Evolutionary conservation across 345 rosid genomes (phyloP).

Genomic region (Microcos paniculata): DNA sequence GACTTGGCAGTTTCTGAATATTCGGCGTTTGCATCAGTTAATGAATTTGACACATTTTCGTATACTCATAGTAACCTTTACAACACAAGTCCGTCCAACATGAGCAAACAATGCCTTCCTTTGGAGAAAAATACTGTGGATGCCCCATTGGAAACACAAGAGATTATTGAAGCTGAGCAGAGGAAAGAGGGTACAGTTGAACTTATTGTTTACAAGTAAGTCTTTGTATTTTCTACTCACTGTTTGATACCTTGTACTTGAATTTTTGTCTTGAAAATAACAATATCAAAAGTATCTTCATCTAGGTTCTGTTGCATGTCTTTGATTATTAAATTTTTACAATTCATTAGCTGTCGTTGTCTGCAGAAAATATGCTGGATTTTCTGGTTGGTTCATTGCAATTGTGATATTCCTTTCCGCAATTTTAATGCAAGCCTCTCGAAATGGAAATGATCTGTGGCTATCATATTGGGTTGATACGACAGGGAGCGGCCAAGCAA

Average conservation of each 20-base stretch:
- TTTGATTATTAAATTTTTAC: background rate
- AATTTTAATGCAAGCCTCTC: conserved; percentile 90
- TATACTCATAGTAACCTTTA: conserved; percentile 26
- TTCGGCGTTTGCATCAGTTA: conserved; percentile 41
- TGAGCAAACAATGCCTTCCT: conserved; percentile 24
- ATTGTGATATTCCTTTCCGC: conserved; percentile 67
- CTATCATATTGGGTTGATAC: conserved; percentile 89
- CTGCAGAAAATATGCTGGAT: conserved; percentile 75
- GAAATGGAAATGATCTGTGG: conserved; percentile 94
- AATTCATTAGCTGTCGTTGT: conserved; percentile 4
- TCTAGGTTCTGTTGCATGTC: background rate
- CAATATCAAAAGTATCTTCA: background rate
- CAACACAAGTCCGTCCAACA: conserved; percentile 21
- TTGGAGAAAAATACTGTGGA: conserved; percentile 27
- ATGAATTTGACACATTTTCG: conserved; percentile 44
- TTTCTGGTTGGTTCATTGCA: conserved; percentile 73
- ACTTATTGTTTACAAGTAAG: conserved; percentile 72
- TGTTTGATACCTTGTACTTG: background rate
- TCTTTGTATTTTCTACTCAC: background rate
- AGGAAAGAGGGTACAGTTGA: conserved; percentile 90
- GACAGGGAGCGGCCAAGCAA: conserved; percentile 44
- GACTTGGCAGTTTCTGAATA: conserved; percentile 52
- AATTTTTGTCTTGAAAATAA: background rate
- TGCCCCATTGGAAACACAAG: conserved; percentile 44
- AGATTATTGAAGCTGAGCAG: conserved; percentile 57